Base-by-base conservation (phyloP, 2,329 filamentous ascomycete species). In the Fusarium metavorans region DNA sequence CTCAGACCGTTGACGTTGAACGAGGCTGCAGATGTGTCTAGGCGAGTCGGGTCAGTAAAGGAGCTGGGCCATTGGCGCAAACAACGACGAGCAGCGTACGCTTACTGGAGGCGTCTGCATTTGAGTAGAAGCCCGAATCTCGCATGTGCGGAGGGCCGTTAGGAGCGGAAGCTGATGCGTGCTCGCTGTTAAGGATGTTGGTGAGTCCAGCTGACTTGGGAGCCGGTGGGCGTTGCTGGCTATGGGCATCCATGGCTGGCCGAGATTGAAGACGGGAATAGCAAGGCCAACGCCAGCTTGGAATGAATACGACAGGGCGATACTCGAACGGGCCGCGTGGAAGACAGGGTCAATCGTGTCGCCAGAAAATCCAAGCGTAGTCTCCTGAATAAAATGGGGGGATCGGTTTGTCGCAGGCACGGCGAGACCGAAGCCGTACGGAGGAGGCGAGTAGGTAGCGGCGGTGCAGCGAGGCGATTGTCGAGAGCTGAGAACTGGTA, bases 71-170 rank as follows among this genome's bases (percentile, higher is more conserved):
- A 71, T 72, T 76, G 68, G 34, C 18, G 45, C 35, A 45, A 57
- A 63, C 67, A 52, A 70, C 37, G 63, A 73, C 59, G 68, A 79
- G 68, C 73, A 75, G 65, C 73, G 54, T 83, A 85, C 84, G 84
- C 78, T 85, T 85, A 79, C 84, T 85, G 43, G 84, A 84, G 61
- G 82, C 80, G 76, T 85, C 84, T 56, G 81, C 77, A 50, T 84
- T 85, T n/a, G 84, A 85, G 65, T 85, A 85, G 71, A 85, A 85
- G 34, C 84, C 84, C 56, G 84, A 85, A 59, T 85, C 84, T 68
- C 84, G 82, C 65, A 84, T 76, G 59, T 83, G 82, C 37, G 78
- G 80, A 37, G 80, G 77, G 56, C 76, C 76, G 66, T 77, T 78
- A 34, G 79, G 73, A 41, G 72, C 65, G 58, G 79, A 74, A 34